These are phyloP conservation scores for Zychaea mexicana DNA, from an alignment of 371 early-diverging fungal species.

Conservation along the genomic window DNA sequence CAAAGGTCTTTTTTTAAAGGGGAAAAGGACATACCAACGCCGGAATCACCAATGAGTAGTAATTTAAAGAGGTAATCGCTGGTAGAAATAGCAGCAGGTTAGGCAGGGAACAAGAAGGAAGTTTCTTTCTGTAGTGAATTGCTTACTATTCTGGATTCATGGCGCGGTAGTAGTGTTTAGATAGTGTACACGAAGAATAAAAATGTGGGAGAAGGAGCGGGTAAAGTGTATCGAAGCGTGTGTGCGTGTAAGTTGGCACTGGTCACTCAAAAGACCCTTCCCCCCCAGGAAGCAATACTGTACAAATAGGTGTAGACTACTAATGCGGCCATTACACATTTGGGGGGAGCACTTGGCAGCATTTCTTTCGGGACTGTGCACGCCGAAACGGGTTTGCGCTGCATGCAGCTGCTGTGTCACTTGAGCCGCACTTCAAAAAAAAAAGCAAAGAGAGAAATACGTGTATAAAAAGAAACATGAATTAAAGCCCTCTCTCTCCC, in stretches of 20 bases:
- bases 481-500: not conserved
- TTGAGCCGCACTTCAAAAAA: not conserved
- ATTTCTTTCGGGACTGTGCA: not conserved
- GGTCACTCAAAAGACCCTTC: too few relatives aligned
- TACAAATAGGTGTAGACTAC: too few relatives aligned
- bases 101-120: not conserved
- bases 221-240: too few relatives aligned
- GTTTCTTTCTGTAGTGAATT: not conserved
- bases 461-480: too few relatives aligned
- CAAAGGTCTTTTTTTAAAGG: too few relatives aligned
- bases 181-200: not conserved
- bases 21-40: slow-evolving; percentile 92
- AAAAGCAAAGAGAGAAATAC: too few relatives aligned
- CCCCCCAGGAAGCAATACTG: too few relatives aligned
- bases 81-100: not conserved
- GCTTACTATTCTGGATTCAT: slow-evolving; percentile 20
- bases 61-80: slow-evolving; percentile 99
- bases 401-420: not conserved
- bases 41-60: slow-evolving; percentile 98
- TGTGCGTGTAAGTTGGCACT: too few relatives aligned
- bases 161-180: not conserved
- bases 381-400: not conserved
- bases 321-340: too few relatives aligned
- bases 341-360: too few relatives aligned
- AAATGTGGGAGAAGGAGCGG: not conserved